These are phyloP conservation scores for Venturiaceae sp. DNA, from an alignment of 2,329 filamentous ascomycete genomes.

Conservation along the genomic window DNA sequence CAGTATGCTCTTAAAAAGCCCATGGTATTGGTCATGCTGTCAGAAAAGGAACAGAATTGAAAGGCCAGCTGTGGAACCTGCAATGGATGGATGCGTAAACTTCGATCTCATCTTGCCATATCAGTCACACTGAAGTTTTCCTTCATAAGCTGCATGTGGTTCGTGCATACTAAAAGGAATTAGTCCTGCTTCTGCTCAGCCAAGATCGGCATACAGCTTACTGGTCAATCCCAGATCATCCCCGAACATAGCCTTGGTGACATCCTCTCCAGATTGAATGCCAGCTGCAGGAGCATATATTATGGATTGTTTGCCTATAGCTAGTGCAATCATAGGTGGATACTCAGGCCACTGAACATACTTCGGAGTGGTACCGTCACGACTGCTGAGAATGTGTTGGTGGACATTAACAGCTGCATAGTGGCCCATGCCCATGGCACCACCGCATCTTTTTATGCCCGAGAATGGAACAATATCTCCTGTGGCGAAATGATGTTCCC, in stretches of 20 bases:
- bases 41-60: too few species aligned
- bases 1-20: too few species aligned
- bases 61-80: too few species aligned
- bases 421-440: constrained; percentile 65
- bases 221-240: constrained; percentile 1
- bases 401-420: constrained; percentile 55
- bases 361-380: not conserved
- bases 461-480: constrained; percentile 65
- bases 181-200: not conserved
- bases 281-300: not conserved
- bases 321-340: constrained; percentile 5
- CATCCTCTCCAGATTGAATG: not conserved
- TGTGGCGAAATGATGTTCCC: constrained; percentile 53
- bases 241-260: not conserved
- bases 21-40: too few species aligned
- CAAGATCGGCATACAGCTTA: not conserved
- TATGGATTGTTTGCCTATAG: constrained; percentile 4
- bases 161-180: not conserved
- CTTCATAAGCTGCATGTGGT: not conserved
- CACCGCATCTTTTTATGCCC: constrained; percentile 71
- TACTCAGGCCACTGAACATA: not conserved
- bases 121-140: not conserved
- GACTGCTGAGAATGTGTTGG: not conserved
- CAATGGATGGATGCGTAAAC: too few species aligned
- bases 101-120: too few species aligned